phyloP scores from a whole-genome alignment of 768 basidiomycete species.

The Chalciporus piperatus region DNA sequence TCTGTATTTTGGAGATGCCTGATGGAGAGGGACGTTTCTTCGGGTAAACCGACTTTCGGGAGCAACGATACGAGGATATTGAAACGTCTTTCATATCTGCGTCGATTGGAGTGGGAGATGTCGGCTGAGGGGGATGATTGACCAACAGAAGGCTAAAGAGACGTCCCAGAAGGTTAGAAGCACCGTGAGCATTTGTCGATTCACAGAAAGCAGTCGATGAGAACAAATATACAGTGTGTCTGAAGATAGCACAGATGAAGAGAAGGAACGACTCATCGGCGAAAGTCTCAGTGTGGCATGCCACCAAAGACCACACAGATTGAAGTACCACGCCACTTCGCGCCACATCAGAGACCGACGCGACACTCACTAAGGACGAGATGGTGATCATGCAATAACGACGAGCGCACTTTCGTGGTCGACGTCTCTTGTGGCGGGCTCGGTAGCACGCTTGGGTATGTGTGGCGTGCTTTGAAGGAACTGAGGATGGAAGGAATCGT shows the following conservation, averaged over 20 bases:
- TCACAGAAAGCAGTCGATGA: conserved; percentile 1
- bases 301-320: not conserved
- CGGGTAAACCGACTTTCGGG: conserved; percentile 68
- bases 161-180: conserved; percentile 19
- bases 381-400: conserved; percentile 42
- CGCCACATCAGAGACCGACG: conserved; percentile 5
- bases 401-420: conserved; percentile 39
- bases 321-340: conserved; percentile 5
- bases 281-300: conserved; percentile 14
- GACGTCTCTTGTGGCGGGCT: conserved; percentile 25
- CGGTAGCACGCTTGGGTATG: conserved; percentile 32
- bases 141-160: conserved; percentile 42
- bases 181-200: conserved; percentile 19
- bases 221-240: conserved; percentile 3
- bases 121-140: conserved; percentile 41
- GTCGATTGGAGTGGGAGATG: conserved; percentile 24
- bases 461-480: conserved; percentile 26
- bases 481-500: conserved; percentile 35
- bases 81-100: conserved; percentile 78
- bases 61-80: conserved; percentile 52
- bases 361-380: conserved; percentile 36
- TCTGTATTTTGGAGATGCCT: conserved; percentile 69
- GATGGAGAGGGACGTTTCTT: conserved; percentile 85
- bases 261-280: not conserved
- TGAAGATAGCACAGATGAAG: conserved; percentile 5